These are phyloP conservation scores for Conticribra guillardii DNA, from an alignment of 108 stramenopile genomes.

Conservation along the genomic window DNA sequence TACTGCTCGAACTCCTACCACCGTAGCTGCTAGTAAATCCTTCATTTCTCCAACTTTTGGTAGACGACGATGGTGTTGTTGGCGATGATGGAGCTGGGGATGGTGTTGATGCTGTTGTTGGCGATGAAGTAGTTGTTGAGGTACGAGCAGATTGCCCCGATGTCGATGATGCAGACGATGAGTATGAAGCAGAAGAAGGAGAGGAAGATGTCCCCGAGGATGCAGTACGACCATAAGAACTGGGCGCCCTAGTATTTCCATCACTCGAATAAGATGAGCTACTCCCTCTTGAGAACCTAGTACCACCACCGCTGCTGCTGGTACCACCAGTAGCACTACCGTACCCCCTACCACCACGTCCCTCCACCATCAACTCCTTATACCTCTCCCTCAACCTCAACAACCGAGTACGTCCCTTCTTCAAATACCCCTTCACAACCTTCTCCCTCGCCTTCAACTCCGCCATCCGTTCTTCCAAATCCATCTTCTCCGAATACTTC, in stretches of 20 bases:
- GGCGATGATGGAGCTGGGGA: constrained; percentile 9
- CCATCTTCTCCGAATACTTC: constrained; percentile 65
- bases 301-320: neutral
- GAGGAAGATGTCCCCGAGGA: neutral
- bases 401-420: constrained; percentile 70
- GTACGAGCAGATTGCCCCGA: constrained; percentile 6
- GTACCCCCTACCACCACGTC: constrained; percentile 50
- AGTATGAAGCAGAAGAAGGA: constrained; percentile 33
- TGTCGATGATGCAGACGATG: constrained; percentile 17
- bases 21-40: constrained; percentile 45
- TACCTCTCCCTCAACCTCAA: constrained; percentile 75
- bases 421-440: constrained; percentile 70
- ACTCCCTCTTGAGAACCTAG: constrained; percentile 3
- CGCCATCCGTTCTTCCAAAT: constrained; percentile 64
- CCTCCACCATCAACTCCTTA: constrained; percentile 71
- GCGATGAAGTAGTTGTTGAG: constrained; percentile 19
- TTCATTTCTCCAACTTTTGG: constrained; percentile 53
- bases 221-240: constrained; percentile 9
- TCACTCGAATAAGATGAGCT: neutral
- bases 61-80: constrained; percentile 23
- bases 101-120: constrained; percentile 23
- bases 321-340: constrained; percentile 15
- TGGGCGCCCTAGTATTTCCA: constrained; percentile 2
- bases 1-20: constrained; percentile 41
- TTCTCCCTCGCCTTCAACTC: constrained; percentile 77